Evolutionary conservation across 1,139 yeast genomes (phyloP).

Genomic region (Taphrina confusa): DNA sequence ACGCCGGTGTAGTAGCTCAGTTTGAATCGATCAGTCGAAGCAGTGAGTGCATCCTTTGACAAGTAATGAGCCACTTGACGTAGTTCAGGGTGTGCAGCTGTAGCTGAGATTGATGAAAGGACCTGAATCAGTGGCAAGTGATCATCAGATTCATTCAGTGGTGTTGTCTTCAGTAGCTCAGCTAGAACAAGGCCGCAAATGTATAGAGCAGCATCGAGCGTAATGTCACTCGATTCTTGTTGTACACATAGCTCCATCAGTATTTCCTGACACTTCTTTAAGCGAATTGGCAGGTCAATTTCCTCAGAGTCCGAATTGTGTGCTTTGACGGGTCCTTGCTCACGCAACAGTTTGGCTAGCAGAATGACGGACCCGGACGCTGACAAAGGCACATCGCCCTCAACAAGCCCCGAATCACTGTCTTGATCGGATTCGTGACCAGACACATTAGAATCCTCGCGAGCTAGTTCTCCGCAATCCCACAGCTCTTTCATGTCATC

Average conservation of each 20-base stretch:
- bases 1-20: slow-evolving; percentile 5
- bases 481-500: background rate
- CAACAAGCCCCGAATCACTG: background rate
- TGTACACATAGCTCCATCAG: slow-evolving; percentile 8
- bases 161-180: background rate
- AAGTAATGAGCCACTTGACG: slow-evolving; percentile 9
- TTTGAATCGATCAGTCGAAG: background rate
- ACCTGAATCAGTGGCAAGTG: background rate
- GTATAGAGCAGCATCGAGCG: slow-evolving; percentile 5
- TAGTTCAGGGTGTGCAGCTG: background rate
- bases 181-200: background rate
- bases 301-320: background rate
- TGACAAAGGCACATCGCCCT: background rate
- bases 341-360: background rate
- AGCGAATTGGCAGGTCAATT: background rate
- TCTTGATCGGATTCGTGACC: background rate
- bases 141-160: background rate
- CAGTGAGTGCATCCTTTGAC: background rate
- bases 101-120: slow-evolving; percentile 9
- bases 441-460: no score
- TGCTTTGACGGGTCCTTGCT: background rate
- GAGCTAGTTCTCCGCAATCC: background rate
- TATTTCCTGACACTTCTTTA: background rate
- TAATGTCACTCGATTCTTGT: background rate
- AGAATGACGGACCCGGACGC: slow-evolving; percentile 2